These are phyloP conservation scores for Telfairia occidentalis DNA, from an alignment of 331 rosid species.

Conservation along the genomic window DNA sequence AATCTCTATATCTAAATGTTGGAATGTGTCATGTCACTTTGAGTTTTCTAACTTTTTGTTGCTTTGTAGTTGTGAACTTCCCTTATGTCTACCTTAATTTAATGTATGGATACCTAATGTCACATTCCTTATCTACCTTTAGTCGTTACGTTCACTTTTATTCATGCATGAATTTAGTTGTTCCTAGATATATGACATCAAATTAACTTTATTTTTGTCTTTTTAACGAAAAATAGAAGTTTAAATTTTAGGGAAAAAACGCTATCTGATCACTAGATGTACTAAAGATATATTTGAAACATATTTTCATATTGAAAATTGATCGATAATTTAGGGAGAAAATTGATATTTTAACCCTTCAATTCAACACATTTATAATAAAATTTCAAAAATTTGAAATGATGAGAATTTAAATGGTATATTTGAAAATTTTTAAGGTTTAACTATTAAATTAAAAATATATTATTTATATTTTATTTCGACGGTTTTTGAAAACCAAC, in stretches of 20 bases:
- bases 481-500: neutral
- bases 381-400: no score
- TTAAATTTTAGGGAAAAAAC: neutral
- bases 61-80: conserved; percentile 6
- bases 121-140: neutral
- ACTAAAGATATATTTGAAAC: neutral
- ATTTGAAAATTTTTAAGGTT: neutral
- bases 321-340: neutral
- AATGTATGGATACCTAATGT: neutral
- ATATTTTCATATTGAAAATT: neutral
- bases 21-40: conserved; percentile 3
- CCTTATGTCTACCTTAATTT: neutral
- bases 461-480: no score
- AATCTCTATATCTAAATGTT: conserved; percentile 1
- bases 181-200: neutral
- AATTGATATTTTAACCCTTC: neutral
- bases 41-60: neutral
- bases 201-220: neutral
- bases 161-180: neutral
- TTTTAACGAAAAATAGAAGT: neutral
- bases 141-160: neutral
- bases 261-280: neutral
- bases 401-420: neutral
- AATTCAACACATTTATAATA: no score
- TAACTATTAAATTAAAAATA: neutral